Conservation (phyloP, 805 yeast genomes). For the Metschnikowia vanudenii region DNA sequence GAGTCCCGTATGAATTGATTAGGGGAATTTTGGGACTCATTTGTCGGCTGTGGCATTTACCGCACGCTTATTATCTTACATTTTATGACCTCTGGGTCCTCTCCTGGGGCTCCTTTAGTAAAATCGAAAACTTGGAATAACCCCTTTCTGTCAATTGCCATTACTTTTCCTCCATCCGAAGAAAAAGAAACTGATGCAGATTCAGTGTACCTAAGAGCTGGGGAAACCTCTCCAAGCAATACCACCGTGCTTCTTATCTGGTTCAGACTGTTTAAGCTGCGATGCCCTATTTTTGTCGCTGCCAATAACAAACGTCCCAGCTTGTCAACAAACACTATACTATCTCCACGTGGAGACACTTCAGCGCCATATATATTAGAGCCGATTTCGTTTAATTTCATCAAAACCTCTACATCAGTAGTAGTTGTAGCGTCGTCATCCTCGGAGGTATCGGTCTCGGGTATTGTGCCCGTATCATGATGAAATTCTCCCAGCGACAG, state of each 20-base stretch:
- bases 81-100: conserved; percentile 62
- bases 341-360: conserved; percentile 83
- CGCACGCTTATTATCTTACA: conserved; percentile 52
- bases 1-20: too few relatives aligned
- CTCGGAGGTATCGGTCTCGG: conserved; percentile 3
- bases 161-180: conserved; percentile 76
- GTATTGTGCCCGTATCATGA: background rate
- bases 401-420: conserved; percentile 31
- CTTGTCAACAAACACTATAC: conserved; percentile 76
- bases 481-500: background rate
- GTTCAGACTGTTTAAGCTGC: conserved; percentile 7
- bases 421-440: conserved; percentile 17
- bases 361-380: conserved; percentile 70
- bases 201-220: conserved; percentile 68
- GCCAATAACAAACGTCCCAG: conserved; percentile 73
- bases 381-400: conserved; percentile 78
- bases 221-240: conserved; percentile 73
- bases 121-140: conserved; percentile 77
- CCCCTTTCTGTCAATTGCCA: conserved; percentile 80
- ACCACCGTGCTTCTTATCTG: conserved; percentile 50
- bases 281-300: conserved; percentile 50
- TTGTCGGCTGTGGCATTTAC: background rate
- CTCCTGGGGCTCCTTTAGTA: conserved; percentile 77
- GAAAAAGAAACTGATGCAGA: conserved; percentile 80
- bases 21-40: too few relatives aligned